Evolutionary conservation across 495 filamentous ascomycete species (phyloP).

Genomic region (Penicillium paradoxum): DNA sequence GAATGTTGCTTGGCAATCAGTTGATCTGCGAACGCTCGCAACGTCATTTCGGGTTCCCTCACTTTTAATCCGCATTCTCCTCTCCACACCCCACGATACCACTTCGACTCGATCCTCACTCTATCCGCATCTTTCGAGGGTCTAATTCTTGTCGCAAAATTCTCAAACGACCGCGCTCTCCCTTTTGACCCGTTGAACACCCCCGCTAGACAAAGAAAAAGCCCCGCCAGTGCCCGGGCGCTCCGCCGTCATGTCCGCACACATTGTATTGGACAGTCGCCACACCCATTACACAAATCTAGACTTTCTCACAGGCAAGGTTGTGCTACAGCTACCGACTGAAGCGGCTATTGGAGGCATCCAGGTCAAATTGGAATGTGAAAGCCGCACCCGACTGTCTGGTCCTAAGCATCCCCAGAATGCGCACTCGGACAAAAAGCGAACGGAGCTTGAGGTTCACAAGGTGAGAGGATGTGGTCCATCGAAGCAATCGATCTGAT

Average conservation of each 20-base stretch:
- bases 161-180: not conserved
- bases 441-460: slow-evolving; percentile 66
- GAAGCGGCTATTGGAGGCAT: slow-evolving; percentile 69
- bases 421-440: slow-evolving; percentile 53
- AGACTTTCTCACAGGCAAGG: slow-evolving; percentile 67
- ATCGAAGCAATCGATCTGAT: not conserved
- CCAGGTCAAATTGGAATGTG: slow-evolving; percentile 91
- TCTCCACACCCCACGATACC: slow-evolving; percentile 2
- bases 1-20: slow-evolving; percentile 8
- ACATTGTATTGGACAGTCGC: slow-evolving; percentile 68
- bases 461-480: slow-evolving; percentile 53
- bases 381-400: slow-evolving; percentile 64
- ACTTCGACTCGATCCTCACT: not conserved
- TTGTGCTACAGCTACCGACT: slow-evolving; percentile 59
- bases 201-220: not conserved
- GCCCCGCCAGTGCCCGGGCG: slow-evolving; percentile 15
- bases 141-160: not conserved
- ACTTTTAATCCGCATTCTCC: slow-evolving; percentile 16
- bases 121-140: not conserved
- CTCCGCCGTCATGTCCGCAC: slow-evolving; percentile 63
- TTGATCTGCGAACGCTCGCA: slow-evolving; percentile 16
- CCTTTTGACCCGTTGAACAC: not conserved
- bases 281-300: slow-evolving; percentile 83
- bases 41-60: slow-evolving; percentile 20
- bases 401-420: slow-evolving; percentile 53